phyloP scores from a whole-genome alignment of 208 protist genomes.

The Herpetomonas tarakana region DNA sequence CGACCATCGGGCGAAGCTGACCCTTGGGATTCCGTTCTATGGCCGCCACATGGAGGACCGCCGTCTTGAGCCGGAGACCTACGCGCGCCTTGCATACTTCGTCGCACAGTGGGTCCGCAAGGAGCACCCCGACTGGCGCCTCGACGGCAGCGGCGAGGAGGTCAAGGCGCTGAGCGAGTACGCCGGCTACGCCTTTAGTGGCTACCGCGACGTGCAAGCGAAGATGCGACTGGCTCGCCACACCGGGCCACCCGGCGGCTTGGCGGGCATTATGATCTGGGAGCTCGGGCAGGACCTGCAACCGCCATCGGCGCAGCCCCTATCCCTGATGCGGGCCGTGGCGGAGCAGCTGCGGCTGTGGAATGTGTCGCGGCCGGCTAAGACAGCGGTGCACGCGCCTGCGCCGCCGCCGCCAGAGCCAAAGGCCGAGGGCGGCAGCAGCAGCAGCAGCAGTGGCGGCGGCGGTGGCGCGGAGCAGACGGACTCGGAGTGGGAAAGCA shows the following conservation, averaged over 20 bases:
- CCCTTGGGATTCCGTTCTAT: constrained; percentile 68
- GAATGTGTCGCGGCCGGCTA: constrained; percentile 1
- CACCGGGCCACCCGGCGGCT: constrained; percentile 5
- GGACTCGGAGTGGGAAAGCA: no score
- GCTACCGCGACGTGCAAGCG: constrained; percentile 34
- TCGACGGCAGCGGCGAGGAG: constrained; percentile 16
- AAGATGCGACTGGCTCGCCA: constrained; percentile 58
- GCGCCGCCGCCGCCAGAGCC: background rate
- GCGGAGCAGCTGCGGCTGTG: constrained; percentile 41
- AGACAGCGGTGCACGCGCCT: background rate
- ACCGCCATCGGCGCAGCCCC: constrained; percentile 30
- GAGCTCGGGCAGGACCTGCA: constrained; percentile 67
- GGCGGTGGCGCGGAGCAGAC: no score
- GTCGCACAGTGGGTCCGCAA: constrained; percentile 29
- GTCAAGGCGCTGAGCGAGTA: constrained; percentile 31
- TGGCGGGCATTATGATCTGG: constrained; percentile 75
- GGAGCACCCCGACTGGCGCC: constrained; percentile 20
- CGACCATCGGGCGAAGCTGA: constrained; percentile 35
- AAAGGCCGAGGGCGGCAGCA: no score
- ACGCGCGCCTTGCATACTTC: constrained; percentile 33
- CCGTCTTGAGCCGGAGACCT: constrained; percentile 33
- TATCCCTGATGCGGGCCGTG: constrained; percentile 50
- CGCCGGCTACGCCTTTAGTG: constrained; percentile 33
- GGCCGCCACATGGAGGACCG: constrained; percentile 26
- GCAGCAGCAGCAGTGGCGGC: no score